Evolutionary conservation across 345 rosid species (phyloP).

Genomic region (Eucalyptus pauciflora): DNA sequence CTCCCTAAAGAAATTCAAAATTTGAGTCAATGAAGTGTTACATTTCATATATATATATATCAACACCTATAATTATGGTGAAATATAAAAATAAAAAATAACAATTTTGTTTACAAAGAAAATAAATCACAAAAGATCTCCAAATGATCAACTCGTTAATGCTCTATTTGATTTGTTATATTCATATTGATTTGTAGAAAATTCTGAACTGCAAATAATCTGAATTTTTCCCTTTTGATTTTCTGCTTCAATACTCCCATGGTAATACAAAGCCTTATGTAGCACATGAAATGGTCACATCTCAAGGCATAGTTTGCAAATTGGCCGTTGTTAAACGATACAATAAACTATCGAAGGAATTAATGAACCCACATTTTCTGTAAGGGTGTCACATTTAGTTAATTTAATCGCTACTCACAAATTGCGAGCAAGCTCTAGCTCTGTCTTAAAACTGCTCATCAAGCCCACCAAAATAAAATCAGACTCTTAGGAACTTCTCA

Average conservation of each 20-base stretch:
- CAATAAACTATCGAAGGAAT: not conserved
- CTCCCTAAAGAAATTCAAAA: no score
- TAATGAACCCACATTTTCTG: not conserved
- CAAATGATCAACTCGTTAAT: no score
- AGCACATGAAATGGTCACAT: not conserved
- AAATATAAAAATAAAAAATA: no score
- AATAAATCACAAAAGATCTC: no score
- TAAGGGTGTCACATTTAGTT: not conserved
- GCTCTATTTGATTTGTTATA: no score
- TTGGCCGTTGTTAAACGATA: not conserved
- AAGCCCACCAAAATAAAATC: not conserved
- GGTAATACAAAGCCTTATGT: not conserved
- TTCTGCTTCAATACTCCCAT: not conserved
- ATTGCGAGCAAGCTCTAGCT: not conserved
- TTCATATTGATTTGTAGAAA: no score
- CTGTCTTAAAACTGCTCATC: not conserved
- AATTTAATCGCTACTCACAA: not conserved
- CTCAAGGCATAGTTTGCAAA: not conserved
- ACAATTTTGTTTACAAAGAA: no score
- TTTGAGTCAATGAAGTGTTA: no score
- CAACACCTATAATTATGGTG: no score
- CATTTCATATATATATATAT: no score
- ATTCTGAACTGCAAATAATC: no score
- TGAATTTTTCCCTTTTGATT: no score
- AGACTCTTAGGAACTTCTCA: not conserved